Percentiles rank a stretch among this genome's conserved stretches.
phyloP scores from a whole-genome alignment of 208 protist species.

The Naegleria lovaniensis region DNA sequence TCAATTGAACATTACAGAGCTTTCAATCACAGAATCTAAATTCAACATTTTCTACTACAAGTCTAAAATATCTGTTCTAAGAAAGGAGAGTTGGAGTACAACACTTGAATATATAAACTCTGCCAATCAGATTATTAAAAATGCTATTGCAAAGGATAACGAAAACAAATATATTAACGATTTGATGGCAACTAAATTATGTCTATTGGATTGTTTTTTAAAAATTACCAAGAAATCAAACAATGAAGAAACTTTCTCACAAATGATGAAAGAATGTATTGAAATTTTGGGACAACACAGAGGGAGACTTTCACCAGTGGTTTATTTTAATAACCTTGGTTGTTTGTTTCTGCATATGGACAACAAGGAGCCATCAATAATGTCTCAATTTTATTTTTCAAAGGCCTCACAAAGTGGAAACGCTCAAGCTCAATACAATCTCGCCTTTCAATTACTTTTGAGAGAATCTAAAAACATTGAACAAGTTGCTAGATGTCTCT shows the following conservation, averaged over 20 bases:
- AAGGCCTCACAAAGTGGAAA: not conserved
- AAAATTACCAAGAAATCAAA: not conserved
- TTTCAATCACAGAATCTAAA: not conserved
- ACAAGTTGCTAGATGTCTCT: not conserved
- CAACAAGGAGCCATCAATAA: not conserved
- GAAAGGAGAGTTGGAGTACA: not conserved
- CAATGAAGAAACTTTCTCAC: not conserved
- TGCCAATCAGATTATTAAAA: not conserved
- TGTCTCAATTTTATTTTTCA: constrained; percentile 5
- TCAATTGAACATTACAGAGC: not conserved
- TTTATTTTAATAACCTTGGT: constrained; percentile 11
- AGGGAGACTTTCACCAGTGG: not conserved
- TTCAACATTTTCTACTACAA: not conserved
- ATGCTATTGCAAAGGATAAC: not conserved
- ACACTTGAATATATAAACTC: not conserved
- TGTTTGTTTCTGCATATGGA: not conserved
- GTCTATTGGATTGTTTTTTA: not conserved
- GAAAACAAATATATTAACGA: not conserved
- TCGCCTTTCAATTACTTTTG: not conserved
- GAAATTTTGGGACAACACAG: not conserved
- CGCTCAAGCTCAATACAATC: not conserved
- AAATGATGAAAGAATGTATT: not conserved
- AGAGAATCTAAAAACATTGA: not conserved
- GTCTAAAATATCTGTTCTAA: not conserved
- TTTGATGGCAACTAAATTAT: not conserved